phyloP scores from a whole-genome alignment of 129 eudicot species.

The Centrapalus pauciflorus region DNA sequence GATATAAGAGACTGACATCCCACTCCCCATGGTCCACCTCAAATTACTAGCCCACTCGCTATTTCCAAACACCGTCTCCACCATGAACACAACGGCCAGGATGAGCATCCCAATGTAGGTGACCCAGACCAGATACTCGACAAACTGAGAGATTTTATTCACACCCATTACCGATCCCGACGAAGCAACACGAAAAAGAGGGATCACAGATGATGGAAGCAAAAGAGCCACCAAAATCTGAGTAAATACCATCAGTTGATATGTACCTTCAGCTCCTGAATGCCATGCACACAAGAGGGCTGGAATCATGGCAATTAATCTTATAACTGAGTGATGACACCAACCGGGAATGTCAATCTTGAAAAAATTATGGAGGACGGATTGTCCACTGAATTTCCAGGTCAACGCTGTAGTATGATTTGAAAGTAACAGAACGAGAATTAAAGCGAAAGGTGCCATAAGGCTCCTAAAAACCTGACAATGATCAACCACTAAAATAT shows the following conservation, averaged over 20 bases:
- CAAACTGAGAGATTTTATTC: conserved; percentile 46
- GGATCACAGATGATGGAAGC: conserved; percentile 89
- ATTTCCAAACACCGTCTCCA: conserved; percentile 76
- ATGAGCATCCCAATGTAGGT: conserved; percentile 66
- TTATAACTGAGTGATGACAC: conserved; percentile 78
- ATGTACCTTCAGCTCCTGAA: conserved; percentile 88
- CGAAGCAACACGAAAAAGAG: conserved; percentile 74
- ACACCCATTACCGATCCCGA: conserved; percentile 81
- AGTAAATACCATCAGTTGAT: conserved; percentile 64
- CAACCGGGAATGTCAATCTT: conserved; percentile 71
- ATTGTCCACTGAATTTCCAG: conserved; percentile 67
- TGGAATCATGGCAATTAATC: conserved; percentile 59
- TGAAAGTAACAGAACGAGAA: conserved; percentile 55
- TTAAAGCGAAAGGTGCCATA: conserved; percentile 54
- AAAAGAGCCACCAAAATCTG: conserved; percentile 76
- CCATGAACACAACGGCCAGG: conserved; percentile 54
- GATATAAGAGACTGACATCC: conserved; percentile 36
- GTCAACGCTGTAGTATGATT: conserved; percentile 65
- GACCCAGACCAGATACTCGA: conserved; percentile 52
- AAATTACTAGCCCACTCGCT: conserved; percentile 81
- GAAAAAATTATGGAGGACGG: conserved; percentile 54
- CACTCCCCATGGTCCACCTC: conserved; percentile 59
- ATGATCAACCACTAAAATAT: neutral
- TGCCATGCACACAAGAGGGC: conserved; percentile 65
- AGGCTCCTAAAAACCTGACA: conserved; percentile 67